A percentile compares a stretch with the other conserved stretches of the same genome.
Conservation (phyloP, 805 yeast genomes). For the Suhomyces sp. region DNA sequence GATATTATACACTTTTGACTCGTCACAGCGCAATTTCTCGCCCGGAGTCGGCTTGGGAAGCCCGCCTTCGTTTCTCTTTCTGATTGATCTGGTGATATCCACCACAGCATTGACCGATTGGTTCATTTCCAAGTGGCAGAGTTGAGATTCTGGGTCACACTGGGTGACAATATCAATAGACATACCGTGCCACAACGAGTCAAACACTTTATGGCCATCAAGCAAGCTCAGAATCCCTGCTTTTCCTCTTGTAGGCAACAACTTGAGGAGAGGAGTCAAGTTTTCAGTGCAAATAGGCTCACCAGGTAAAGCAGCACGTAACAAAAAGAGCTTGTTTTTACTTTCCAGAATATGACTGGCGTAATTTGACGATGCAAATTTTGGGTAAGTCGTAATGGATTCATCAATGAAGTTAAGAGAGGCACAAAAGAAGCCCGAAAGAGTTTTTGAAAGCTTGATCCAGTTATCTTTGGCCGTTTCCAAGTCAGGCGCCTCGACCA, state of each 20-base stretch:
- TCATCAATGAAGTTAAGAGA: slow-evolving; percentile 85
- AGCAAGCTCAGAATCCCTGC: slow-evolving; percentile 82
- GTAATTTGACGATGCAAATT: slow-evolving; percentile 42
- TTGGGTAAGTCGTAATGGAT: slow-evolving; percentile 63
- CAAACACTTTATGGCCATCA: slow-evolving; percentile 89
- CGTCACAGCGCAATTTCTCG: slow-evolving; percentile 71
- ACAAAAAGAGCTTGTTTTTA: slow-evolving; percentile 46
- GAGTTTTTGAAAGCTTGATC: slow-evolving; percentile 66
- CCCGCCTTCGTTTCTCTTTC: slow-evolving; percentile 56
- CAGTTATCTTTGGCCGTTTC: slow-evolving; percentile 62
- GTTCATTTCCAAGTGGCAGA: slow-evolving; percentile 53
- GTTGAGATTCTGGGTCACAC: slow-evolving; percentile 31
- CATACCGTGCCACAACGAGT: slow-evolving; percentile 92
- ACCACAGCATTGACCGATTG: slow-evolving; percentile 71
- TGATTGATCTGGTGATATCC: slow-evolving; percentile 65
- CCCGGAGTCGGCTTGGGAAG: slow-evolving; percentile 80
- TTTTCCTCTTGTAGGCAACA: slow-evolving; percentile 88
- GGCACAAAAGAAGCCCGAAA: slow-evolving; percentile 94
- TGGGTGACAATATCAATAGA: slow-evolving; percentile 71
- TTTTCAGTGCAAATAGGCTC: slow-evolving; percentile 98
- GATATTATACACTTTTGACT: slow-evolving; percentile 50
- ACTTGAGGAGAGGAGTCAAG: slow-evolving; percentile 85
- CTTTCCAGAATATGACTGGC: slow-evolving; percentile 20
- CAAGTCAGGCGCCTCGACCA: slow-evolving; percentile 60
- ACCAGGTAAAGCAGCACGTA: slow-evolving; percentile 87